These are phyloP conservation scores for Colletotrichum sp. DNA, from an alignment of 2,329 filamentous ascomycete genomes.

Conservation along the genomic window DNA sequence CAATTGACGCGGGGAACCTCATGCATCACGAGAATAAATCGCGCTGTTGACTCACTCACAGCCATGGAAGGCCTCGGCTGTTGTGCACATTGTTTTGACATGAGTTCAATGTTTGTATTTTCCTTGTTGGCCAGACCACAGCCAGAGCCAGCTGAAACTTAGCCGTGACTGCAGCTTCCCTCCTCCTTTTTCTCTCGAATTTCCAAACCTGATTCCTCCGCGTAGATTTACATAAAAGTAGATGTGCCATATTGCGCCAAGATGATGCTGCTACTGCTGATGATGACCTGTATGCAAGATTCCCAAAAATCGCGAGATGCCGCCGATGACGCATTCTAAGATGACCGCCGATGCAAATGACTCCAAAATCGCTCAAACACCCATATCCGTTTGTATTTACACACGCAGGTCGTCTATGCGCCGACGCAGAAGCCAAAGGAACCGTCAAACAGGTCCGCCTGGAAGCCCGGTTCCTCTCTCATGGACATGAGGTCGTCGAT, in stretches of 20 bases:
- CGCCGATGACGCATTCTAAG: background rate
- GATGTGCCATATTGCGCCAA: background rate
- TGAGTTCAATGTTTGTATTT: background rate
- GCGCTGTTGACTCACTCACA: background rate
- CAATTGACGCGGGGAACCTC: background rate
- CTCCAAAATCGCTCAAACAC: slow-evolving; percentile 16
- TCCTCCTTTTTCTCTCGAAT: background rate
- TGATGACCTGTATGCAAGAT: background rate
- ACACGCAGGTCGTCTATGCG: slow-evolving; percentile 5
- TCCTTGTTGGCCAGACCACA: background rate
- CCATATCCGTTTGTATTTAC: slow-evolving; percentile 7
- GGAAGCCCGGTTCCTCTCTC: slow-evolving; percentile 48
- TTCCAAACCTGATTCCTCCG: background rate
- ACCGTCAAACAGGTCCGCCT: slow-evolving; percentile 62
- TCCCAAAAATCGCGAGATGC: background rate
- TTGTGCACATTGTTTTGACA: background rate
- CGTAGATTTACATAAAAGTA: background rate
- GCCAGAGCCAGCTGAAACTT: background rate
- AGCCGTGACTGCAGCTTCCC: background rate
- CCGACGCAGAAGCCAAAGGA: slow-evolving; percentile 65
- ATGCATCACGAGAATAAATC: background rate
- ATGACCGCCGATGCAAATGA: slow-evolving; percentile 1
- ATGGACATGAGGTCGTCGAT: slow-evolving; percentile 61
- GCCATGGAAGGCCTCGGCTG: background rate
- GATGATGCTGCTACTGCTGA: background rate